Base-by-base conservation (phyloP, 306 rosid species). In the Glycine tomentella region DNA sequence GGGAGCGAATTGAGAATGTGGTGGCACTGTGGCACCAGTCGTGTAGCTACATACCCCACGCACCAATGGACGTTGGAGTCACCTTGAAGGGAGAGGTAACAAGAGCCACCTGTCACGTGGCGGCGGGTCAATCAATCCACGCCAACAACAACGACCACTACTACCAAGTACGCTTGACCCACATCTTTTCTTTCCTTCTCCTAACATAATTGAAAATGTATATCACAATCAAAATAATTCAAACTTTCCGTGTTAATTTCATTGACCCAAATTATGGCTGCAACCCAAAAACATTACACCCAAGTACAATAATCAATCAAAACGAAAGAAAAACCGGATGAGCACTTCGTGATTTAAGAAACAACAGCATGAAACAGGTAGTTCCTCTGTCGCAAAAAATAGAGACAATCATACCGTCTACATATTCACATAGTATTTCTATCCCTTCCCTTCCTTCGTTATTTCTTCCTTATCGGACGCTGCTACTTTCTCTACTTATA, bases 301-400 rank as follows among this genome's bases (percentile, higher is more conserved):
- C 25, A 1, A 25, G n/a, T n/a, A n/a, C n/a, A n/a, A n/a, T n/a
- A n/a, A n/a, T n/a, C n/a, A n/a, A n/a, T n/a, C n/a, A n/a, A n/a
- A n/a, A n/a, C n/a, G 2, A 77, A 36, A 59, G 12, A 69, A 72
- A 78, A 86, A 58, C 51, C 17, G 25, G n/a, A 68, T 0, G 70
- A 56, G 46, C 77, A 74, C 44, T 48, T 80, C 16, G 0, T 53
- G 15, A 52, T 14, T 57, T 2, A 8, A 5, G 45, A 66, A 86
- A 88, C 89, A 81, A 84, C 91, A 84, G 82, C 75, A 44, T 17
- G 75, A 67, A 86, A 86, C 82, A 10, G 46, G 16, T 64, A 44
- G 87, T 87, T 74, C 61, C 76, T 66, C 89, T 55, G 87, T 84
- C 75, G 91, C 89, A 86, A 88, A 87, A 87, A 84, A 77, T 77